Base-by-base conservation (phyloP, 1,284 basidiomycete species). In the Puccinia horiana region DNA sequence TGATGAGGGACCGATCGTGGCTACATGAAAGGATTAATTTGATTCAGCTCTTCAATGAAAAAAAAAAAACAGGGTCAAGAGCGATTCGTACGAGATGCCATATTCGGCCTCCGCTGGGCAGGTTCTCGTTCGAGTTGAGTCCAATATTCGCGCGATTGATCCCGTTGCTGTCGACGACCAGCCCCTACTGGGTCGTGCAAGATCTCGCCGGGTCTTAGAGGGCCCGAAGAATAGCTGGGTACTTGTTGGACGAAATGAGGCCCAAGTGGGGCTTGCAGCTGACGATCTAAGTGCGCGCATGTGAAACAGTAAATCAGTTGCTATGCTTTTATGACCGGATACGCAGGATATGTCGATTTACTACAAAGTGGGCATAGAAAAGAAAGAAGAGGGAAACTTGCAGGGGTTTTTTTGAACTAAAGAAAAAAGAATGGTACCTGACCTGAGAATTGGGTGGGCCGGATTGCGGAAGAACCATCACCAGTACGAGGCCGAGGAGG, bases 131-230 rank as follows among this genome's bases (percentile, higher is more conserved):
- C 80, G 35, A 65, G 42, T 40, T 81, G 72, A 40, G 58, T 54
- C 20, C 72, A 56, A 56, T 74, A 67, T 54, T 81, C 80, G 23
- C 80, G 80, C 42, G 72, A 49, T 26, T 37, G 80, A 47, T 81
- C 80, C 61, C 72, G 73, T 42, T 81, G 61, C 35, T 61, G 61
- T 52, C 80, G 80, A 6, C 70, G 69, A n/a, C 26, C 23, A 18
- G 56, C 32, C 37, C n/a, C n/a, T 16, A 54, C n/a, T 3, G 65
- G n/a, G 32, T 81, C 80, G 23, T 81, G 80, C 42, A 75, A 56
- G 26, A 75, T 35, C 47, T 81, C 80, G 69, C 80, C 80, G 6
- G 80, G 80, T 42, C 80, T 69, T 37, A 73, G n/a, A 20, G 56
- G 58, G 14, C 52, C 29, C 18, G 80, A 58, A 37, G 72, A 56